A percentile compares a stretch with the other conserved stretches of the same genome.
Evolutionary conservation across 495 filamentous ascomycete species (phyloP).

Genomic region (Viridothelium virens): DNA sequence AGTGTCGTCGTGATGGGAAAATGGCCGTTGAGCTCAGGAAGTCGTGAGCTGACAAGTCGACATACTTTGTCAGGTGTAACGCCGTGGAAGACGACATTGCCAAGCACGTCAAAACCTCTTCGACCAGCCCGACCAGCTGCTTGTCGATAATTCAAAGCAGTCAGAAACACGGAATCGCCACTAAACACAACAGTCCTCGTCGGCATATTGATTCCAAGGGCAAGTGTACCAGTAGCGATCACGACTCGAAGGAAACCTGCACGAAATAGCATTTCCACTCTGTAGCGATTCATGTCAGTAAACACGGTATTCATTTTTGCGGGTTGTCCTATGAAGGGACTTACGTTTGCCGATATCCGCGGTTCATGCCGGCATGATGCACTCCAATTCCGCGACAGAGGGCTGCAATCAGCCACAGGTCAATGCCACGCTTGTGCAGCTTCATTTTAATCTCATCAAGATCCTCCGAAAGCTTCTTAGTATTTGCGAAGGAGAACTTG

Average conservation of each 20-base stretch:
- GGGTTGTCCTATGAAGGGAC: background rate
- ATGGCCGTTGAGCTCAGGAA: slow-evolving; percentile 68
- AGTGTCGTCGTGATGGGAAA: slow-evolving; percentile 70
- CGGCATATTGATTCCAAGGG: slow-evolving; percentile 78
- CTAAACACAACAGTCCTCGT: slow-evolving; percentile 73
- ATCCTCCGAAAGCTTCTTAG: slow-evolving; percentile 35
- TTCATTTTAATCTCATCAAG: slow-evolving; percentile 49
- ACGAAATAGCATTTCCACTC: slow-evolving; percentile 63
- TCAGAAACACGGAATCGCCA: slow-evolving; percentile 63
- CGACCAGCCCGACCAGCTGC: slow-evolving; percentile 69
- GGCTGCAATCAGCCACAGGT: slow-evolving; percentile 44
- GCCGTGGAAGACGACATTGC: slow-evolving; percentile 70
- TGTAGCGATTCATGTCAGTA: slow-evolving; percentile 16
- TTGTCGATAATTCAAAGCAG: slow-evolving; percentile 67
- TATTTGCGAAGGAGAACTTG: slow-evolving; percentile 59
- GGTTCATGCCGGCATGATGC: slow-evolving; percentile 72
- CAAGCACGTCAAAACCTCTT: slow-evolving; percentile 70
- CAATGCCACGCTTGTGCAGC: slow-evolving; percentile 38
- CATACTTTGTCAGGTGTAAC: slow-evolving; percentile 48
- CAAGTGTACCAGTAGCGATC: slow-evolving; percentile 68
- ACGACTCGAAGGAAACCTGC: slow-evolving; percentile 65
- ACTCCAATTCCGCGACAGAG: slow-evolving; percentile 61
- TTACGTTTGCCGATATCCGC: slow-evolving; percentile 57
- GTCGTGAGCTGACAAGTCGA: slow-evolving; percentile 58
- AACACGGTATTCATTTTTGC: slow-evolving; percentile 29